These are phyloP conservation scores for Pseudogymnoascus verrucosus DNA, from an alignment of 2,329 filamentous ascomycete species.

Conservation along the genomic window DNA sequence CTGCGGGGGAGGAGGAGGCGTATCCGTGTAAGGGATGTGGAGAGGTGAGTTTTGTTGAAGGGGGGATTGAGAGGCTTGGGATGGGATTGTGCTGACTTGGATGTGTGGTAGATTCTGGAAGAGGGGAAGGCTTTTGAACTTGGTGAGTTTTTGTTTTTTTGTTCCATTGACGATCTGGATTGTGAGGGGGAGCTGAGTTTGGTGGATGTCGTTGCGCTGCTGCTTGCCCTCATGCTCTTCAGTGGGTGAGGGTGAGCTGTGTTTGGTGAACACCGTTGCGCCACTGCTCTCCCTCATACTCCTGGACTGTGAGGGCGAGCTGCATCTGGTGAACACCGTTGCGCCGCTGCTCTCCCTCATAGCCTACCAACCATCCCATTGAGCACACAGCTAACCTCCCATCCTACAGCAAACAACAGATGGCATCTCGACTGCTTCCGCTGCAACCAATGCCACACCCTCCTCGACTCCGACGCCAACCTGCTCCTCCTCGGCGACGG, in stretches of 20 bases:
- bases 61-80: background rate
- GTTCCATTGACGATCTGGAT: no score
- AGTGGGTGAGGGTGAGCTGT: no score
- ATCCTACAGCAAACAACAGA: slow-evolving; percentile 69
- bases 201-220: no score
- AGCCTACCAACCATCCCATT: background rate
- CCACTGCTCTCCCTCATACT: background rate
- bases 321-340: background rate
- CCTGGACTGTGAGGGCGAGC: background rate
- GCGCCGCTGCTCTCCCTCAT: background rate
- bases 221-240: no score
- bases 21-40: slow-evolving; percentile 91
- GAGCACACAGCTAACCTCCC: background rate
- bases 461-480: slow-evolving; percentile 97
- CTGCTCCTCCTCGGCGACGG: slow-evolving; percentile 94
- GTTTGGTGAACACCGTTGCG: no score
- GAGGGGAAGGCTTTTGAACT: slow-evolving; percentile 98
- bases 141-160: slow-evolving; percentile 46
- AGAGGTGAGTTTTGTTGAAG: slow-evolving; percentile 51
- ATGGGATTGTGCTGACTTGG: slow-evolving; percentile 18
- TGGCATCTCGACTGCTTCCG: slow-evolving; percentile 99
- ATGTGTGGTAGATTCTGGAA: slow-evolving; percentile 68
- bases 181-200: no score
- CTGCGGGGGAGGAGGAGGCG: slow-evolving; percentile 55
- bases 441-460: slow-evolving; percentile 89